phyloP scores from a whole-genome alignment of 495 filamentous ascomycete species.

The Jackrogersella minutella region DNA sequence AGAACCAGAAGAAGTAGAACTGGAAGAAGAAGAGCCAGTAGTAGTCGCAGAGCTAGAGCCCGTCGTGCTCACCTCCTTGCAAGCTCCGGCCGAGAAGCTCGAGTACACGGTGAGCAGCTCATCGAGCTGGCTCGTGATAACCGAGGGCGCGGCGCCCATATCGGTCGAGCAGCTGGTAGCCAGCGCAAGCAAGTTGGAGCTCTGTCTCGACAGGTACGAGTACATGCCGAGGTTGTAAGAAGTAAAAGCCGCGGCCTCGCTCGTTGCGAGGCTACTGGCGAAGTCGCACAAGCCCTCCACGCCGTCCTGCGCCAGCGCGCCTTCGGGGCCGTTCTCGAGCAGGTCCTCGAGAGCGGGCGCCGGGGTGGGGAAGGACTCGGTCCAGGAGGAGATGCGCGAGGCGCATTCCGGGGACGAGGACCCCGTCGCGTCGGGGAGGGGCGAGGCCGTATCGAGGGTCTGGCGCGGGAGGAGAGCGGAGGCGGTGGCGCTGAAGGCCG shows the following conservation, averaged over 20 bases:
- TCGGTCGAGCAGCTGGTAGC: constrained; percentile 20
- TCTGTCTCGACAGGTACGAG: constrained; percentile 29
- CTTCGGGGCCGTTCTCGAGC: not conserved
- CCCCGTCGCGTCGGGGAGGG: not conserved
- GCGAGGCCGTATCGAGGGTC: not conserved
- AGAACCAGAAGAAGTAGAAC: too few species aligned
- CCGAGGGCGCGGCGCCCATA: constrained; percentile 15
- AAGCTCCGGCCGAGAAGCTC: constrained; percentile 28
- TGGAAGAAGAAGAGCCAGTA: too few species aligned
- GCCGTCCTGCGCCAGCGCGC: not conserved
- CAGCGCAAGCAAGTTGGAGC: constrained; percentile 13
- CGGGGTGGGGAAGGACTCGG: constrained; percentile 10
- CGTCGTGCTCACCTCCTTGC: not conserved
- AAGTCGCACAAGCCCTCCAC: constrained; percentile 18
- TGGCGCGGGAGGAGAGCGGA: constrained; percentile 20
- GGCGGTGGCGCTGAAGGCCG: constrained; percentile 21
- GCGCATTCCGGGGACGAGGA: constrained; percentile 16
- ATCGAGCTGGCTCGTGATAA: constrained; percentile 22
- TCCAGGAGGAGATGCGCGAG: constrained; percentile 18
- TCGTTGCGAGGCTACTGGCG: not conserved
- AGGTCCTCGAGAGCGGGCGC: constrained; percentile 10
- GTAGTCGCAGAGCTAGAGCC: not conserved
- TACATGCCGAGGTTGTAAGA: constrained; percentile 30
- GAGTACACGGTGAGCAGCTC: constrained; percentile 29
- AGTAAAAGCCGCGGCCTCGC: constrained; percentile 12